Percentiles rank a stretch among this genome's conserved stretches.
phyloP scores from a whole-genome alignment of 1,139 yeast genomes.

The Magnusiomyces fungicola region DNA sequence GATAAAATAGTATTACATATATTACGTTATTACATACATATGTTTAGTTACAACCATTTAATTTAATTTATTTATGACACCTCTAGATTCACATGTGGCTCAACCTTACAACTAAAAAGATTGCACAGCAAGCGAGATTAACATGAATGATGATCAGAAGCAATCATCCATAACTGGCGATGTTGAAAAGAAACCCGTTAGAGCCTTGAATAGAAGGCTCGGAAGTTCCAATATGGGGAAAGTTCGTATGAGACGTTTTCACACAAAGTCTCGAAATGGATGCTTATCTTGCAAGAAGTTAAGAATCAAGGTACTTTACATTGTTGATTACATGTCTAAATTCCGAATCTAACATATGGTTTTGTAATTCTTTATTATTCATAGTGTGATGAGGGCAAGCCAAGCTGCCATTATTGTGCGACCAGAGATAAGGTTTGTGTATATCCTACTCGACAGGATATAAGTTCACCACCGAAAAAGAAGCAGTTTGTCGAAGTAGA shows the following conservation, averaged over 20 bases:
- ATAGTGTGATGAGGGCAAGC: slow-evolving; percentile 13
- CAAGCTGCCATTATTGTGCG: slow-evolving; percentile 13
- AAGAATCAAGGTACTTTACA: no score
- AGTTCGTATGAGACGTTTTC: slow-evolving; percentile 10
- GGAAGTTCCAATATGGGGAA: slow-evolving; percentile 1
- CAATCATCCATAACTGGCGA: neutral
- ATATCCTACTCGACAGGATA: slow-evolving; percentile 5
- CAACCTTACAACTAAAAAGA: neutral
- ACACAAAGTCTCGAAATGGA: slow-evolving; percentile 13
- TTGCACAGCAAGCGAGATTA: neutral
- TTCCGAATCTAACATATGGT: no score
- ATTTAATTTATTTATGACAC: neutral
- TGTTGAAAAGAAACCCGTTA: neutral
- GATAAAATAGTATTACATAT: slow-evolving; percentile 1
- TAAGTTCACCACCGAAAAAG: neutral
- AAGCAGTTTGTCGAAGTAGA: slow-evolving; percentile 1
- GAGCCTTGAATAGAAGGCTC: neutral
- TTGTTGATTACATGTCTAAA: no score
- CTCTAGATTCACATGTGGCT: neutral
- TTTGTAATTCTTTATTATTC: no score
- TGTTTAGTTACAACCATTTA: neutral
- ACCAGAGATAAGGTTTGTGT: slow-evolving; percentile 14
- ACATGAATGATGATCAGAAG: neutral
- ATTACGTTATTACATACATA: neutral
- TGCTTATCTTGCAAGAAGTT: slow-evolving; percentile 14